Conservation (phyloP, 805 yeast genomes). For the Saccharomyces eubayanus region DNA sequence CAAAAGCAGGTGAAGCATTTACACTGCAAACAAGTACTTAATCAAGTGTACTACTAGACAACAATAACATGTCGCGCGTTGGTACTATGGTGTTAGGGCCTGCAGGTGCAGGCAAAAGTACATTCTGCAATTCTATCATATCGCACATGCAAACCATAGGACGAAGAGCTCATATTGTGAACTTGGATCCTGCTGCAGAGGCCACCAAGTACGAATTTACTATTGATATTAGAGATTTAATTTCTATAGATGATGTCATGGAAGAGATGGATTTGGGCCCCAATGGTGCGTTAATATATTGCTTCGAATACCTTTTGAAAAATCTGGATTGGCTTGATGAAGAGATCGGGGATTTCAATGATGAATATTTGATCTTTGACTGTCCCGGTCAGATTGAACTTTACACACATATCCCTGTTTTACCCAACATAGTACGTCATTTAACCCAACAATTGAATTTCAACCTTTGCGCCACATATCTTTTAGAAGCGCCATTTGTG, state of each 20-base stretch:
- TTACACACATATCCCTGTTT: constrained; percentile 87
- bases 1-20: neutral
- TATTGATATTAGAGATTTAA: constrained; percentile 83
- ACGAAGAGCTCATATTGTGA: constrained; percentile 88
- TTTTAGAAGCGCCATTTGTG: constrained; percentile 89
- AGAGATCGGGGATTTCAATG: constrained; percentile 91
- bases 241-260: constrained; percentile 88
- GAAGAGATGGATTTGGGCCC: constrained; percentile 92
- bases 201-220: constrained; percentile 87
- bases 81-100: constrained; percentile 94
- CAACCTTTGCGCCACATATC: constrained; percentile 84
- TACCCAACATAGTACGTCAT: constrained; percentile 84
- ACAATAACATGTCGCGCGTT: constrained; percentile 69
- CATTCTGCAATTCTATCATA: constrained; percentile 84
- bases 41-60: neutral
- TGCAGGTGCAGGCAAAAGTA: constrained; percentile 94
- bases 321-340: constrained; percentile 97
- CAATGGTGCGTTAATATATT: constrained; percentile 86
- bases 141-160: constrained; percentile 85
- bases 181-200: constrained; percentile 95
- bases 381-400: constrained; percentile 97
- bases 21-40: neutral
- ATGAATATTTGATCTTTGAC: constrained; percentile 88
- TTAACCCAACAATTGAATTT: constrained; percentile 71
- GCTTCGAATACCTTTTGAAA: constrained; percentile 83